These are phyloP conservation scores for Nidularia pulvinata DNA, from an alignment of 768 basidiomycete genomes.

Conservation along the genomic window DNA sequence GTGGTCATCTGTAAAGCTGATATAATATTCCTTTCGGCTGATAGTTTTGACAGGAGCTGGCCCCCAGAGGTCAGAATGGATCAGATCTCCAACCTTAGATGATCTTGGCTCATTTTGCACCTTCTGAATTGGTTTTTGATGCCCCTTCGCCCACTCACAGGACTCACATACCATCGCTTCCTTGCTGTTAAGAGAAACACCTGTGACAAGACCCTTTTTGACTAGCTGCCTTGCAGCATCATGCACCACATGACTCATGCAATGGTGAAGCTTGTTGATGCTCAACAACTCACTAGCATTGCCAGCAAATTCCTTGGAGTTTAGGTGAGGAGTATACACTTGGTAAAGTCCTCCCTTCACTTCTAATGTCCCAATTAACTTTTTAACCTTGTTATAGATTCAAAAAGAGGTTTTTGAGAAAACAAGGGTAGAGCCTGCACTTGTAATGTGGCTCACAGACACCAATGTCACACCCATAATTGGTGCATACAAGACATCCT, in stretches of 20 bases:
- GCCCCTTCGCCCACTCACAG: slow-evolving; percentile 26
- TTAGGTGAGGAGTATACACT: no score
- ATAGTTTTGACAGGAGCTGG: slow-evolving; percentile 18
- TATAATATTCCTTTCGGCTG: slow-evolving; percentile 18
- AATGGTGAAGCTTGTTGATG: slow-evolving; percentile 19
- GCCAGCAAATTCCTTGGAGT: slow-evolving; percentile 3
- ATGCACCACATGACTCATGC: slow-evolving; percentile 17
- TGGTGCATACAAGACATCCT: slow-evolving; percentile 31
- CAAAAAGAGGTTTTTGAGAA: slow-evolving; percentile 24
- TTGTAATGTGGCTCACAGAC: slow-evolving; percentile 28
- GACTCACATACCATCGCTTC: slow-evolving; percentile 15
- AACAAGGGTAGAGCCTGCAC: slow-evolving; percentile 17
- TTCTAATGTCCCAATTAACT: slow-evolving; percentile 9
- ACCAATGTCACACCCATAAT: slow-evolving; percentile 34
- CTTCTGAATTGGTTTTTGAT: slow-evolving; percentile 8
- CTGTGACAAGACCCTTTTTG: slow-evolving; percentile 14
- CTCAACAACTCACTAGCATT: slow-evolving; percentile 4
- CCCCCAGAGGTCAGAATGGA: slow-evolving; percentile 38
- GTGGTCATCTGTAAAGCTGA: slow-evolving; percentile 26
- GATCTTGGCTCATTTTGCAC: slow-evolving; percentile 6
- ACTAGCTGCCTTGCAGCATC: slow-evolving; percentile 14
- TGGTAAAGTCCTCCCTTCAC: neutral
- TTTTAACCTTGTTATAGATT: slow-evolving; percentile 11
- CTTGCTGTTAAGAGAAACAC: slow-evolving; percentile 14
- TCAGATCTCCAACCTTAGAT: slow-evolving; percentile 5